Evolutionary conservation across 2,329 filamentous ascomycete genomes (phyloP), one percentile per base, ranked within the genome.

Genomic region (Ophiostoma angusticollis): DNA sequence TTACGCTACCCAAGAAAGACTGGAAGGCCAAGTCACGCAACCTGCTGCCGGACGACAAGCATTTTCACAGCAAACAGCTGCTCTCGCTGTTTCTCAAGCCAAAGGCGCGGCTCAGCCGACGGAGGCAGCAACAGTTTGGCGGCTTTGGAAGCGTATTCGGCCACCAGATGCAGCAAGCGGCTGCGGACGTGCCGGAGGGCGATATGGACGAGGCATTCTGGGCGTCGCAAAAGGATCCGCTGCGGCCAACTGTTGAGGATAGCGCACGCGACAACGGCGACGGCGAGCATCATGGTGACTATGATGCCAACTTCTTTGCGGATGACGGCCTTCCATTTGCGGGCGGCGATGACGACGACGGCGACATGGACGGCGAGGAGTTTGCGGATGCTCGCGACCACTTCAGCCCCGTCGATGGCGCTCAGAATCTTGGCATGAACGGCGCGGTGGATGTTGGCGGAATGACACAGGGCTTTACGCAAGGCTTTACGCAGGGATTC

Each of bases 281-380:
- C 4, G 69, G 62, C 2, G 58, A 72, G 28, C 70, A 70, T 3
- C 67, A 75, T 49, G 87, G 87, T 44, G 80, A 93, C 54, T 98
- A 96, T 59, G 86, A 96, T 56, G 89, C 91, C 43, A 83, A 96
- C 58, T 98, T 96, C 71, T 98, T 96, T 65, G 81, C 91, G 52
- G 91, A 96, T 52, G 84, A 89, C 50, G 80, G 72, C 2, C 64
- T 87, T 47, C 78, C 79, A 2, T 72, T 84, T 50, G 65, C 73
- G 2, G 78, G 73, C 9, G 76, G 67, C 9, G 42, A 44, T 14
- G 78, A 80, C 30, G 80, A 83, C 39, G 78, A 81, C 34, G 79
- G 81, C 35, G 54, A 82, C 37, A 52, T 70, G 31, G 79, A 57
- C 40, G 51, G 80, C 31, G 55, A 72, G 43, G 79, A 82, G 51